These are phyloP conservation scores for Pythium phragmitis DNA, from an alignment of 352 stramenopile genomes.

Conservation along the genomic window DNA sequence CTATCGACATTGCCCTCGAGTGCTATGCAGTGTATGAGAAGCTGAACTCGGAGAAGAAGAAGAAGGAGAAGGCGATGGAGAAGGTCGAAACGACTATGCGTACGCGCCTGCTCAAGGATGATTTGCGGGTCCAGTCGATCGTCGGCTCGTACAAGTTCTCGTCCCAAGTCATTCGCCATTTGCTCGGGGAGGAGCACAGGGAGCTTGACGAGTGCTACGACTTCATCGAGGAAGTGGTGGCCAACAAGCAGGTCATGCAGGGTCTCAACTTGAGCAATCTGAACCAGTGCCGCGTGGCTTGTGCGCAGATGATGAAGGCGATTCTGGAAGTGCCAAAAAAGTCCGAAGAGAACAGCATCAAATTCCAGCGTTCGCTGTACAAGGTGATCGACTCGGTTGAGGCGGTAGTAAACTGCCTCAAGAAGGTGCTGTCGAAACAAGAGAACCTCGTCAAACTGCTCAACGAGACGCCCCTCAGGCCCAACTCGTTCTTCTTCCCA, in stretches of 20 bases:
- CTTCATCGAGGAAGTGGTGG: slow-evolving; percentile 84
- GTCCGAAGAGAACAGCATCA: slow-evolving; percentile 77
- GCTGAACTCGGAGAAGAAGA: slow-evolving; percentile 85
- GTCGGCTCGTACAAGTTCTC: slow-evolving; percentile 88
- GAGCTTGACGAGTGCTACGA: slow-evolving; percentile 83
- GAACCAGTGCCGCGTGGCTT: slow-evolving; percentile 64
- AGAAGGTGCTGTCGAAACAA: slow-evolving; percentile 83
- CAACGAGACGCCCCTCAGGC: slow-evolving; percentile 82
- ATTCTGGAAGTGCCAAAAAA: slow-evolving; percentile 80
- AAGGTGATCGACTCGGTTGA: slow-evolving; percentile 85
- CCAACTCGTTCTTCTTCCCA: slow-evolving; percentile 89
- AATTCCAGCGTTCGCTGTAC: slow-evolving; percentile 85
- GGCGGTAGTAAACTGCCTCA: slow-evolving; percentile 78
- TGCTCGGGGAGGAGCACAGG: slow-evolving; percentile 83
- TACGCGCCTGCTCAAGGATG: slow-evolving; percentile 81
- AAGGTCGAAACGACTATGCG: slow-evolving; percentile 88
- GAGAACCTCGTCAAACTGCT: slow-evolving; percentile 85
- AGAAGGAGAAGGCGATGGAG: slow-evolving; percentile 85
- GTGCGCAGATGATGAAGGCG: slow-evolving; percentile 83
- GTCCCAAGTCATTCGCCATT: slow-evolving; percentile 73
- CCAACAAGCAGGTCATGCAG: slow-evolving; percentile 74
- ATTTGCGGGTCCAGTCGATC: slow-evolving; percentile 79
- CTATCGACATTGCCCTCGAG: slow-evolving; percentile 82
- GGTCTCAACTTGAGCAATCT: slow-evolving; percentile 80
- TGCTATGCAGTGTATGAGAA: slow-evolving; percentile 81